Evolutionary conservation across 176 grass and related monocot species (phyloP).

Genomic region (Cenchrus purpureus): DNA sequence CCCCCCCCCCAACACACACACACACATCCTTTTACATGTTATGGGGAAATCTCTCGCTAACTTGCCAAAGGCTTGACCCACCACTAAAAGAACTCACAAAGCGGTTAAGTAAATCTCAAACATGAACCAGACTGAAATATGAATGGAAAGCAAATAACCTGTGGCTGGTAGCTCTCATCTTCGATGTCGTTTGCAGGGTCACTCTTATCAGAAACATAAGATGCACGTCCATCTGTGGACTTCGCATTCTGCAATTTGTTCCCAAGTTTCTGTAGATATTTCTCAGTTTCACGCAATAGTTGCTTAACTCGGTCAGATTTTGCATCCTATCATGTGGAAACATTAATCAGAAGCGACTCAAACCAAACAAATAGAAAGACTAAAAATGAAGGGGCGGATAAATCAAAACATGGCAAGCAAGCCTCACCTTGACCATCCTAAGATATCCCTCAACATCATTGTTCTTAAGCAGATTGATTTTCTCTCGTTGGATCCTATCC

Average conservation of each 20-base stretch:
- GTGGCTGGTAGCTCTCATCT: conserved; percentile 95
- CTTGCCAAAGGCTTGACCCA: too few relatives aligned
- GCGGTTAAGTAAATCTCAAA: conserved; percentile 35
- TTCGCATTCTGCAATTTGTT: conserved; percentile 74
- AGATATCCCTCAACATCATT: conserved; percentile 99
- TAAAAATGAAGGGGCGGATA: conserved; percentile 26
- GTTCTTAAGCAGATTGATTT: conserved; percentile 99
- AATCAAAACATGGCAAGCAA: conserved; percentile 36
- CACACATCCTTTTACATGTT: too few relatives aligned
- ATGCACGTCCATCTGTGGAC: conserved; percentile 53
- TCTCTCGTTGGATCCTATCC: conserved; percentile 95
- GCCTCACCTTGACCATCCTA: conserved; percentile 90
- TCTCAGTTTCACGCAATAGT: conserved; percentile 96
- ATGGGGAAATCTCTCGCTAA: too few relatives aligned
- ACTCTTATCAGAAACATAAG: conserved; percentile 64
- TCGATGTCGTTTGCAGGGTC: conserved; percentile 75
- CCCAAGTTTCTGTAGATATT: conserved; percentile 95
- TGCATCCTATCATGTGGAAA: conserved; percentile 75
- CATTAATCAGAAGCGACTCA: conserved; percentile 27
- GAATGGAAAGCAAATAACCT: conserved; percentile 54
- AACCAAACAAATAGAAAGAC: conserved; percentile 20
- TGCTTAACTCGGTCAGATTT: conserved; percentile 98
- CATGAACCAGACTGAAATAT: conserved; percentile 27
- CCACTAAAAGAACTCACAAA: too few relatives aligned
- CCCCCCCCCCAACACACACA: too few relatives aligned